These are phyloP conservation scores for Rhododendron molle DNA, from an alignment of 148 eudicot genomes.

Conservation along the genomic window DNA sequence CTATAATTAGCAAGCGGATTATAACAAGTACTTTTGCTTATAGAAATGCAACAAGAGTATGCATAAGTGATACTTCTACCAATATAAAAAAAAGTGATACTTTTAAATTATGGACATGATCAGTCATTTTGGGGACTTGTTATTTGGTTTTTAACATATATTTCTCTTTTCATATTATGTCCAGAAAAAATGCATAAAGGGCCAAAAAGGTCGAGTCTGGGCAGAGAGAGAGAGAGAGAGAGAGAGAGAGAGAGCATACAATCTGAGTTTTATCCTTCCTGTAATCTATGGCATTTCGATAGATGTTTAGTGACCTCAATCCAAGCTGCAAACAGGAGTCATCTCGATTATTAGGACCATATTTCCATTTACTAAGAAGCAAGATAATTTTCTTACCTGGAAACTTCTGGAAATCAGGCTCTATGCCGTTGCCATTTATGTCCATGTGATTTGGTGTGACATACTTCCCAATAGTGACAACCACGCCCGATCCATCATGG, in stretches of 20 bases:
- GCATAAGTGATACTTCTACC: neutral
- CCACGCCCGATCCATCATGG: conserved; percentile 91
- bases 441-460: conserved; percentile 79
- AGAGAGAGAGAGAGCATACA: conserved; percentile 2
- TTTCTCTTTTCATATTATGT: neutral
- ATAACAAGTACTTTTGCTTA: neutral
- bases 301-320: conserved; percentile 56
- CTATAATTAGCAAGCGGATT: neutral
- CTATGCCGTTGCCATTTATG: conserved; percentile 87
- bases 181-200: neutral
- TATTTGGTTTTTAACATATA: neutral
- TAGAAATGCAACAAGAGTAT: neutral
- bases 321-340: conserved; percentile 51
- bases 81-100: neutral
- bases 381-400: conserved; percentile 48
- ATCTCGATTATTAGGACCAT: neutral
- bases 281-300: conserved; percentile 52
- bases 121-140: neutral
- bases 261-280: conserved; percentile 33
- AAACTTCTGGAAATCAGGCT: conserved; percentile 68
- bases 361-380: neutral
- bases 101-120: neutral
- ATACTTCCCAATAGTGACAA: conserved; percentile 87
- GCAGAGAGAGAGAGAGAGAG: neutral
- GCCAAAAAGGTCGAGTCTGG: neutral